These are phyloP conservation scores for Aureobasidium vineae DNA, from an alignment of 2,329 filamentous ascomycete genomes.

Conservation along the genomic window DNA sequence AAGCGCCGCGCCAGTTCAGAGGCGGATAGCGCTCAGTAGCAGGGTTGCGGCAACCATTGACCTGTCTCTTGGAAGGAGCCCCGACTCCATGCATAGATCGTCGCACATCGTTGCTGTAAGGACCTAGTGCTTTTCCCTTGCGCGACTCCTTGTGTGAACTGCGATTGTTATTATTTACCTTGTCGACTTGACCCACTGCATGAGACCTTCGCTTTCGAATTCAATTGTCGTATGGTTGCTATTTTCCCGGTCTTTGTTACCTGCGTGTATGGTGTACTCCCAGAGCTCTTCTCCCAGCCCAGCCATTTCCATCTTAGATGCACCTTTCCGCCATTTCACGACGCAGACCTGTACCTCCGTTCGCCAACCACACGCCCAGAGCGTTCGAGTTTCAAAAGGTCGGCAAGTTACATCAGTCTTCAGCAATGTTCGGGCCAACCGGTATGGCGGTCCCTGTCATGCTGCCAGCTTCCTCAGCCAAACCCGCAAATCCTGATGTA, in stretches of 20 bases:
- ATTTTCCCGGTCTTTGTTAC: not conserved
- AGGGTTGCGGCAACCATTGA: conserved; percentile 17
- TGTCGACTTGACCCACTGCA: not conserved
- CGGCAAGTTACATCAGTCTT: conserved; percentile 32
- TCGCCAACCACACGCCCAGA: conserved; percentile 40
- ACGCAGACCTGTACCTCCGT: conserved; percentile 34
- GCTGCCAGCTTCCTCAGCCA: conserved; percentile 21
- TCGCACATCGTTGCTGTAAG: conserved; percentile 24
- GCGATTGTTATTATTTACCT: conserved; percentile 21
- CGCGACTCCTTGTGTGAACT: conserved; percentile 2
- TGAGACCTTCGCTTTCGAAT: not conserved
- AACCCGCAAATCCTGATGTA: conserved; percentile 4
- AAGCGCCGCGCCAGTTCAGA: conserved; percentile 9
- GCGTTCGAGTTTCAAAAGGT: conserved; percentile 34
- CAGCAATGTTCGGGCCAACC: conserved; percentile 27
- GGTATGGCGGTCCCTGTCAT: conserved; percentile 28
- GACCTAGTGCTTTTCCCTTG: conserved; percentile 10
- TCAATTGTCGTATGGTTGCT: not conserved
- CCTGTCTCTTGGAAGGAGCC: conserved; percentile 8
- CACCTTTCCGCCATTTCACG: conserved; percentile 37
- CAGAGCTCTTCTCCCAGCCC: not conserved
- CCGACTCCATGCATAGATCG: conserved; percentile 17
- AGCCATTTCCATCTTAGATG: conserved; percentile 34
- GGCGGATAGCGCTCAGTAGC: conserved; percentile 3
- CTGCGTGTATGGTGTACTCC: not conserved